A percentile compares a stretch with the other conserved stretches of the same genome.
Conservation (phyloP, 257 asterid genomes). For the Rauvolfia tetraphylla region DNA sequence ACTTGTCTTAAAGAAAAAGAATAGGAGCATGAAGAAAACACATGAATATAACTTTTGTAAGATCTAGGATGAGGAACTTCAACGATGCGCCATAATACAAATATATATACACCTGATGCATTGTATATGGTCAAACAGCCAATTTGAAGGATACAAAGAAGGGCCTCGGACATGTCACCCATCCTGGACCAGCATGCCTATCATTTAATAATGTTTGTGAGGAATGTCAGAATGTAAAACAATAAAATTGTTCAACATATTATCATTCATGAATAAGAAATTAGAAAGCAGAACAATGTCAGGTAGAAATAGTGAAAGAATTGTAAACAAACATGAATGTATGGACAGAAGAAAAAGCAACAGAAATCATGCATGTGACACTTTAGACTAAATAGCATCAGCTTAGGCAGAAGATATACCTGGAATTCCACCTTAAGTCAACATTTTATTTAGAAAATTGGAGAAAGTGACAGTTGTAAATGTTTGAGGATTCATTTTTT, state of each 20-base stretch:
- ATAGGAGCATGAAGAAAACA: not conserved
- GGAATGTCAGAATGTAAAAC: not conserved
- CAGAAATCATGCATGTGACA: not conserved
- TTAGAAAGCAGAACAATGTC: not conserved
- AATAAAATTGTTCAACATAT: not conserved
- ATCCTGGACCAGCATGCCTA: constrained; percentile 94
- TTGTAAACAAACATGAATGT: not conserved
- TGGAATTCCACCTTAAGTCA: not conserved
- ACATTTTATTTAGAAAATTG: not conserved
- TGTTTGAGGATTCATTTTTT: not conserved
- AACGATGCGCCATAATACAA: not conserved
- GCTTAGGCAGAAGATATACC: not conserved
- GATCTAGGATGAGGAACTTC: not conserved
- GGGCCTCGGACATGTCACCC: constrained; percentile 68
- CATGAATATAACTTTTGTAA: not conserved
- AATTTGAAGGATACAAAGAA: constrained; percentile 76
- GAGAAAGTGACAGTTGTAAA: not conserved
- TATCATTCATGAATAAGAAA: not conserved
- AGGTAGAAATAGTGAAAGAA: not conserved
- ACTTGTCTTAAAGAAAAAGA: not conserved
- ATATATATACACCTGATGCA: constrained; percentile 51
- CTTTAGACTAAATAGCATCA: not conserved
- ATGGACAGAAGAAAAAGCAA: not conserved
- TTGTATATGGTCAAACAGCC: constrained; percentile 66
- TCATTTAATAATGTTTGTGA: constrained; percentile 18